Evolutionary conservation across 2,329 filamentous ascomycete species (phyloP).

Genomic region (Thielaviopsis punctulata): DNA sequence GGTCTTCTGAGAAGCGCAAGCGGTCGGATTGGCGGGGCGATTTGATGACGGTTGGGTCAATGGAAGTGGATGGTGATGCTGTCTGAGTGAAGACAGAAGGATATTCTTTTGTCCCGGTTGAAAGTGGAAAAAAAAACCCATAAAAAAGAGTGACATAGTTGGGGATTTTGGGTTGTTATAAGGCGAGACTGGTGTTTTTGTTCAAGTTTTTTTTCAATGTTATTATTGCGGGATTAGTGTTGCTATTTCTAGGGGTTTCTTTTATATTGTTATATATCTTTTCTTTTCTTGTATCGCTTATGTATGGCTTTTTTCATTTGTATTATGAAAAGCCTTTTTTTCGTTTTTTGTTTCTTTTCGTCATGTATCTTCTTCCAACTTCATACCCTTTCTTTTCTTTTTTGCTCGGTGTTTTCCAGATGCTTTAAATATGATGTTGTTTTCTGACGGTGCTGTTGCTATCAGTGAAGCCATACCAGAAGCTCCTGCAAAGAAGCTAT

Average conservation of each 20-base stretch:
- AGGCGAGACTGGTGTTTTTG: too few species aligned
- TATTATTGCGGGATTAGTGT: too few species aligned
- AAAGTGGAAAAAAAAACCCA: not conserved
- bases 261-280: not conserved
- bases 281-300: not conserved
- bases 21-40: slow-evolving; percentile 9
- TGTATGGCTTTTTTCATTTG: not conserved
- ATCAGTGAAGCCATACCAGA: too few species aligned
- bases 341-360: not conserved
- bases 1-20: slow-evolving; percentile 9
- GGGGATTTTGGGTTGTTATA: too few species aligned
- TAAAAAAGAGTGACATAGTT: not conserved
- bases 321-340: not conserved
- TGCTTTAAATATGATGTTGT: not conserved
- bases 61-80: slow-evolving; percentile 9
- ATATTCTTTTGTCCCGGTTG: too few species aligned
- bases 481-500: too few species aligned
- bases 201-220: too few species aligned
- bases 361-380: not conserved
- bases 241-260: not conserved
- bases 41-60: slow-evolving; percentile 3
- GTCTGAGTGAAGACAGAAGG: not conserved
- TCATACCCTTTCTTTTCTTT: not conserved
- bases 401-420: not conserved
- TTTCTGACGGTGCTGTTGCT: too few species aligned